Evolutionary conservation across 2,329 filamentous ascomycete genomes (phyloP).

Genomic region (Myriosclerotinia scirpicola): DNA sequence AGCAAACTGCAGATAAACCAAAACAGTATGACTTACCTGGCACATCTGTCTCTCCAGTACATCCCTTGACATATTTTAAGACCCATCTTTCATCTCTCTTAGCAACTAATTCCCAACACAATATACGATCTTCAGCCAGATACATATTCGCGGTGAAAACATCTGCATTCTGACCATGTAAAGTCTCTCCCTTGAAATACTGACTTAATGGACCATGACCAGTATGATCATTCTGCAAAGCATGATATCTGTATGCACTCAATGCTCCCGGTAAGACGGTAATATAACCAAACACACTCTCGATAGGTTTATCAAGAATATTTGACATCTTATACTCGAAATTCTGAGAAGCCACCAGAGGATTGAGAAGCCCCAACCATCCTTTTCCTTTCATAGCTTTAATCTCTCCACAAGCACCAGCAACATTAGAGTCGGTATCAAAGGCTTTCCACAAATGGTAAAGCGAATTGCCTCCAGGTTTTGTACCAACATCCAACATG

Average conservation of each 20-base stretch:
- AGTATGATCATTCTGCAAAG: conserved; percentile 92
- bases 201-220: conserved; percentile 94
- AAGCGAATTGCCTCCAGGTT: conserved; percentile 83
- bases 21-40: conserved; percentile 63
- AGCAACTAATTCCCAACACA: conserved; percentile 93
- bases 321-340: conserved; percentile 99
- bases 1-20: conserved; percentile 4
- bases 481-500: conserved; percentile 92
- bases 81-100: conserved; percentile 96
- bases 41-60: conserved; percentile 96
- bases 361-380: conserved; percentile 83
- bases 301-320: conserved; percentile 94
- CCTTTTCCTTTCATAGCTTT: conserved; percentile 91
- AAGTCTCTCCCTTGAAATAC: conserved; percentile 98
- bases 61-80: conserved; percentile 94
- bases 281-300: conserved; percentile 97
- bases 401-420: conserved; percentile 95
- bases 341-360: conserved; percentile 93
- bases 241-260: conserved; percentile 93
- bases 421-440: conserved; percentile 95
- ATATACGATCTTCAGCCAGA: conserved; percentile 82
- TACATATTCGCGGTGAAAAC: conserved; percentile 99
- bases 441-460: conserved; percentile 99
- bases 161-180: conserved; percentile 93
- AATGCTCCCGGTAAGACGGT: conserved; percentile 93